Base-by-base conservation (phyloP, 768 basidiomycete genomes). In the Ephemerocybe angulata region DNA sequence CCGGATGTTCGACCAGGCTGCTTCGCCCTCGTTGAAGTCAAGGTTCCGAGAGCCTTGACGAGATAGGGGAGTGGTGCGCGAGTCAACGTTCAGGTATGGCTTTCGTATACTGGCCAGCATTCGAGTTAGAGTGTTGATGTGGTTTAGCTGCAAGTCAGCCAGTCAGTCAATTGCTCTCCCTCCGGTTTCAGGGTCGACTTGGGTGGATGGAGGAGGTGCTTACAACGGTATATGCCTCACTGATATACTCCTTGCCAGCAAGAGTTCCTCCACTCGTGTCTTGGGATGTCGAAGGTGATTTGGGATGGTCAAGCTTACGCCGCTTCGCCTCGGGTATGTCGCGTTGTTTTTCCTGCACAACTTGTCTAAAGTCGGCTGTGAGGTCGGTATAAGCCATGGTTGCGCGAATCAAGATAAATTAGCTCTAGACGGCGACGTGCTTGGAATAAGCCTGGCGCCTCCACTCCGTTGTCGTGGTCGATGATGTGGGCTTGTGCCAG, bases 81-180 rank as follows among this genome's bases (percentile, higher is more conserved):
- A 69, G 70, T 90, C 84, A 57, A 93, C 76, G 63, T 87, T 90
- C 62, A 98, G 78, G 74, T 99, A 99, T 27, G 95, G 84, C 52
- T 87, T 85, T 13, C 94, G 85, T 55, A 98, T 83, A 54, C 80
- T 77, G 30, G 77, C 67, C 40, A 98, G 80, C 80, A 95, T 86
- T 43, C 79, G 81, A 25, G 80, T 80, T 54, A 93, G 71, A 4
- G 83, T 84, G 57, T 74, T 78, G 53, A 92, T 86, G 60, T 90
- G 88, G 58, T 81, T 83, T 25, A 93, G 71, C 91, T 93, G 54
- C 37, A 57, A 21, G 40, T 12, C n/a, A 37, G 44, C 11, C 19
- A 12, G 38, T 49, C 28, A 35, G 31, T n/a, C n/a, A n/a, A n/a
- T n/a, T n/a, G n/a, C n/a, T n/a, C n/a, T n/a, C 30, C 43, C 31